phyloP scores from a whole-genome alignment of 495 filamentous ascomycete species.

The Halenospora varia region DNA sequence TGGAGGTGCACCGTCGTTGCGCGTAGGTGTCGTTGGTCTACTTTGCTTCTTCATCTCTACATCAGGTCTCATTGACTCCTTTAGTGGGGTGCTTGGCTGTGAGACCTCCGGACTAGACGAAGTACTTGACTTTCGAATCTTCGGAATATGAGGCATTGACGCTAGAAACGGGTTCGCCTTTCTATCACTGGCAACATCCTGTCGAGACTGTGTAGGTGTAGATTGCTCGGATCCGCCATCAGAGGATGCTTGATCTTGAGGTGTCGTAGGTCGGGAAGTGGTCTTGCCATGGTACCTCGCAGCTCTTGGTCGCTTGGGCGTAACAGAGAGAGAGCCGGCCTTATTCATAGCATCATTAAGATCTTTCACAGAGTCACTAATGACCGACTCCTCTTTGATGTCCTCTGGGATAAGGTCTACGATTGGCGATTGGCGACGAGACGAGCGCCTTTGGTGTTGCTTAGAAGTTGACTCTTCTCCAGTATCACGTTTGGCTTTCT shows the following conservation, averaged over 20 bases:
- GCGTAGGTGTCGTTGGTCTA: slow-evolving; percentile 31
- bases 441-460: background rate
- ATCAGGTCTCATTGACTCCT: slow-evolving; percentile 15
- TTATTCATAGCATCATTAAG: slow-evolving; percentile 17
- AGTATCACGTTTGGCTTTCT: slow-evolving; percentile 8
- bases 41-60: slow-evolving; percentile 26
- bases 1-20: slow-evolving; percentile 29
- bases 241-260: background rate
- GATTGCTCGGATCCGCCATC: background rate
- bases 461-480: background rate
- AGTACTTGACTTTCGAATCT: slow-evolving; percentile 34
- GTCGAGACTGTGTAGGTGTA: background rate
- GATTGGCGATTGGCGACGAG: background rate
- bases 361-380: slow-evolving; percentile 8
- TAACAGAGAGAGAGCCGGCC: slow-evolving; percentile 3
- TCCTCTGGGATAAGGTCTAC: background rate
- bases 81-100: slow-evolving; percentile 10
- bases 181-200: background rate
- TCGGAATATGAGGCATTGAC: slow-evolving; percentile 53
- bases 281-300: background rate
- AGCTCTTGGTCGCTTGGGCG: background rate
- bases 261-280: background rate
- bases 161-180: slow-evolving; percentile 31
- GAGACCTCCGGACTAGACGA: slow-evolving; percentile 1
- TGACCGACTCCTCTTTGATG: slow-evolving; percentile 10